Conservation (phyloP, 2,329 filamentous ascomycete genomes). For the Alternaria sp. region DNA sequence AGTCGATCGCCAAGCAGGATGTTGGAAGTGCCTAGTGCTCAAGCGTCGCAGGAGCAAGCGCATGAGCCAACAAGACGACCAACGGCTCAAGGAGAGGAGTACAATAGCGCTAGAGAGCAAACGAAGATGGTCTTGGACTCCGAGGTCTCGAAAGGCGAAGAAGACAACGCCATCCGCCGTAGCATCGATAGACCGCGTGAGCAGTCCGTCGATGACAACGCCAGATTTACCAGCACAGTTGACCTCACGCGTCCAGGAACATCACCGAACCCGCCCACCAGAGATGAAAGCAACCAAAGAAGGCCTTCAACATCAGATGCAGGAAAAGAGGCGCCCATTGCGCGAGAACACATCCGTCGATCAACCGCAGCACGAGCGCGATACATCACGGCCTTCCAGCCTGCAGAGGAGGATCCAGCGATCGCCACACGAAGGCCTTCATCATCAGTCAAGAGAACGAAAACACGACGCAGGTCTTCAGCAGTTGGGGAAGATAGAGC, state of each 20-base stretch:
- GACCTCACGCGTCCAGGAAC: not conserved
- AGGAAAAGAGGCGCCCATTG: not conserved
- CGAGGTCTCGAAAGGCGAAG: not conserved
- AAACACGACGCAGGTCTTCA: slow-evolving; percentile 12
- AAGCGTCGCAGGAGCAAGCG: slow-evolving; percentile 13
- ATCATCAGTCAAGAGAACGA: slow-evolving; percentile 12
- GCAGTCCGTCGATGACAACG: not conserved
- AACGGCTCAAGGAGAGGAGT: not conserved
- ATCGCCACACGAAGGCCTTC: slow-evolving; percentile 10
- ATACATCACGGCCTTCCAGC: not conserved
- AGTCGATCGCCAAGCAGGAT: slow-evolving; percentile 9
- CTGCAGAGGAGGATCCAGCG: slow-evolving; percentile 1
- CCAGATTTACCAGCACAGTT: not conserved
- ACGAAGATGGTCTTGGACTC: not conserved
- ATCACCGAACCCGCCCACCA: not conserved
- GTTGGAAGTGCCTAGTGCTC: slow-evolving; percentile 8
- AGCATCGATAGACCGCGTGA: not conserved
- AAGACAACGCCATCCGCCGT: not conserved
- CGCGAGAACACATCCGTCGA: not conserved
- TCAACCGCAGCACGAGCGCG: not conserved
- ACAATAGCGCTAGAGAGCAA: not conserved
- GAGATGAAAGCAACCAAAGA: not conserved
- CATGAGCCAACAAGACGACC: slow-evolving; percentile 11
- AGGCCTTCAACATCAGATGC: not conserved
- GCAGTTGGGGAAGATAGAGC: not conserved